Evolutionary conservation across 1,139 yeast genomes (phyloP).

Genomic region (Candida pseudocylindracea): DNA sequence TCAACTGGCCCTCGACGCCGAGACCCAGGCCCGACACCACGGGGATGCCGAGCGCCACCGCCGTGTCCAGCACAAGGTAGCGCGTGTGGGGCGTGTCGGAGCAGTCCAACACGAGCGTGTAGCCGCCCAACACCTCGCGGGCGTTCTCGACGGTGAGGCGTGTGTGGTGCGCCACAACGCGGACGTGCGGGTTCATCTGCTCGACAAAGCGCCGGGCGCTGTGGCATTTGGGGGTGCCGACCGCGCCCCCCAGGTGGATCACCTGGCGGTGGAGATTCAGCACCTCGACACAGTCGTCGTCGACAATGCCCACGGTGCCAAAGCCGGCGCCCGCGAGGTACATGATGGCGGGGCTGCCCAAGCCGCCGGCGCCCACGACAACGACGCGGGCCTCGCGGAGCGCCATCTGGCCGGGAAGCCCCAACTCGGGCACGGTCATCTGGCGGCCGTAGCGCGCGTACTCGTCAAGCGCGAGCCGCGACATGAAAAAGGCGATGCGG

Average conservation of each 20-base stretch:
- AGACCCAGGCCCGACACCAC: slow-evolving; percentile 86
- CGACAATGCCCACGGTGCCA: slow-evolving; percentile 72
- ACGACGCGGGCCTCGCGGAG: slow-evolving; percentile 37
- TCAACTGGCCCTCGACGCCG: slow-evolving; percentile 76
- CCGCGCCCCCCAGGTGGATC: slow-evolving; percentile 41
- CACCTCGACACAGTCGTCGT: slow-evolving; percentile 62
- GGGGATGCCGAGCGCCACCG: slow-evolving; percentile 46
- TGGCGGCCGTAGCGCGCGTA: slow-evolving; percentile 81
- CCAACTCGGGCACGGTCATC: slow-evolving; percentile 72
- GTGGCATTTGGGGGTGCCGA: slow-evolving; percentile 56
- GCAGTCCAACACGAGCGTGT: slow-evolving; percentile 74
- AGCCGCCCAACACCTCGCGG: slow-evolving; percentile 31
- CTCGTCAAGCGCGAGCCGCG: slow-evolving; percentile 28
- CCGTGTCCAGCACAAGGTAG: slow-evolving; percentile 71
- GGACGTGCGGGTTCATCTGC: slow-evolving; percentile 45
- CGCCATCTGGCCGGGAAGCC: slow-evolving; percentile 29
- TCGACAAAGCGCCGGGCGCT: slow-evolving; percentile 39
- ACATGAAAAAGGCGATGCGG: background rate
- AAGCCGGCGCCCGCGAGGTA: slow-evolving; percentile 81
- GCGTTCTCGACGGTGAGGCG: slow-evolving; percentile 37
- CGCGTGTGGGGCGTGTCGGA: slow-evolving; percentile 85
- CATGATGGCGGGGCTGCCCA: slow-evolving; percentile 80
- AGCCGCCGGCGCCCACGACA: slow-evolving; percentile 92
- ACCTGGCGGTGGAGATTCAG: slow-evolving; percentile 85
- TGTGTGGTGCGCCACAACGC: slow-evolving; percentile 24